Evolutionary conservation across 257 asterid genomes (phyloP), one percentile per base, ranked within the genome.

Genomic region (Scutellaria barbata): DNA sequence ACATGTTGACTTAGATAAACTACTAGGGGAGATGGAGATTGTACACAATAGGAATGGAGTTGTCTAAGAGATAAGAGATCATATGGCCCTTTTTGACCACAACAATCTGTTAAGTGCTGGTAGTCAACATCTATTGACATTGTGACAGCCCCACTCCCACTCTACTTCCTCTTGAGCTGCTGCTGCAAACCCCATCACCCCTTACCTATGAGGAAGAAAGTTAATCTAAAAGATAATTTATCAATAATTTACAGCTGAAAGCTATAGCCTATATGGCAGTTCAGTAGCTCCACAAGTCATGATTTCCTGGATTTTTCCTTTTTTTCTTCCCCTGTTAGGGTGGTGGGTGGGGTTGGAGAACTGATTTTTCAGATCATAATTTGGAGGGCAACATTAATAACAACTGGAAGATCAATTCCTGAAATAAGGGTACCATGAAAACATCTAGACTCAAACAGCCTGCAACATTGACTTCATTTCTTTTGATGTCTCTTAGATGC

Each of bases 21-120:
- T 71, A 58, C 43, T 8, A 9, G 74, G 39, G 41, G 60, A 17
- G 54, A 16, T 40, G 14, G 25, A 4, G 50, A 52, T n/a, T 14
- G 60, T 8, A n/a, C 11, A 52, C 22, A 16, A 47, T 51, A 56
- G 54, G 55, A 10, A 9, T 59, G 58, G 47, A 48, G 8, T 52
- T 51, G 18, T 57, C 35, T 22, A 18, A 18, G 37, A 43, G 58
- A 25, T 41, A 39, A 25, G 66, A 46, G 45, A 48, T 61, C 42
- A 40, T 60, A 10, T 60, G 17, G 35, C 52, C 41, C 30, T 56
- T 66, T 17, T 54, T 42, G 55, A 47, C 57, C 69, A 35, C 25
- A 17, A 66, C 25, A 22, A 22, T 22, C 25, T 22, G 25, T 22
- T 22, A 22, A 22, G 25, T 22, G 25, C 2, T 22, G 25, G 25